Evolutionary conservation across 768 basidiomycete species (phyloP).

Genomic region (Phlebiopsis gigantea): DNA sequence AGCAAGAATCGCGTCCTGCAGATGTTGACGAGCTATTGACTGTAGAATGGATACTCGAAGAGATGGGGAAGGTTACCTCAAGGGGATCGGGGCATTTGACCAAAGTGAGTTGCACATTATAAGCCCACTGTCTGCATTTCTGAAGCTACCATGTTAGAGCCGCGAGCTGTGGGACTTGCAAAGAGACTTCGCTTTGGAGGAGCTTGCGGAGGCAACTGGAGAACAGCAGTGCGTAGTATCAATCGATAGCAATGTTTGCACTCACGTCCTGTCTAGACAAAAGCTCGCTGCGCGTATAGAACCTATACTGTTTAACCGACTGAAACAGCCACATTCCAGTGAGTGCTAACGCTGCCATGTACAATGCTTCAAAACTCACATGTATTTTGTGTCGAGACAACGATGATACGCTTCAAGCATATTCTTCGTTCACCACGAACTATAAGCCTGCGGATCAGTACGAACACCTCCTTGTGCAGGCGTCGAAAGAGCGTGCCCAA

Average conservation of each 20-base stretch:
- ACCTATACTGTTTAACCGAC: conserved; percentile 54
- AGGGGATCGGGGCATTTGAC: conserved; percentile 60
- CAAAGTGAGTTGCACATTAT: conserved; percentile 39
- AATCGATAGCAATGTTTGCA: neutral
- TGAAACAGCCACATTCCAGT: conserved; percentile 78
- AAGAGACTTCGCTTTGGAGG: conserved; percentile 70
- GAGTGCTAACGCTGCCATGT: conserved; percentile 14
- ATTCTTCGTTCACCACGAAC: conserved; percentile 85
- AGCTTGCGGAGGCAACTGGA: conserved; percentile 43
- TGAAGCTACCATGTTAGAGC: conserved; percentile 41
- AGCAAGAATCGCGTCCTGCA: conserved; percentile 37
- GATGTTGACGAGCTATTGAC: conserved; percentile 57
- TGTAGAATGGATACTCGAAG: conserved; percentile 52
- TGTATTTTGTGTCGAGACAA: conserved; percentile 42
- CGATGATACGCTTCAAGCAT: conserved; percentile 78
- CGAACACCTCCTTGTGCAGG: conserved; percentile 67
- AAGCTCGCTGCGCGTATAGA: conserved; percentile 48
- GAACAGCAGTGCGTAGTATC: conserved; percentile 38
- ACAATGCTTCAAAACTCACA: neutral
- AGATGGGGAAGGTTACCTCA: conserved; percentile 47
- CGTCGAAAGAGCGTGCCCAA: conserved; percentile 64
- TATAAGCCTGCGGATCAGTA: conserved; percentile 73
- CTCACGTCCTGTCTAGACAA: conserved; percentile 26
- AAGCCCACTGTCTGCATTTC: neutral
- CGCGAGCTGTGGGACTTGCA: conserved; percentile 65